A percentile compares a stretch with the other conserved stretches of the same genome.
phyloP scores from a whole-genome alignment of 2,329 filamentous ascomycete genomes.

The Fusarium decemcellulare region DNA sequence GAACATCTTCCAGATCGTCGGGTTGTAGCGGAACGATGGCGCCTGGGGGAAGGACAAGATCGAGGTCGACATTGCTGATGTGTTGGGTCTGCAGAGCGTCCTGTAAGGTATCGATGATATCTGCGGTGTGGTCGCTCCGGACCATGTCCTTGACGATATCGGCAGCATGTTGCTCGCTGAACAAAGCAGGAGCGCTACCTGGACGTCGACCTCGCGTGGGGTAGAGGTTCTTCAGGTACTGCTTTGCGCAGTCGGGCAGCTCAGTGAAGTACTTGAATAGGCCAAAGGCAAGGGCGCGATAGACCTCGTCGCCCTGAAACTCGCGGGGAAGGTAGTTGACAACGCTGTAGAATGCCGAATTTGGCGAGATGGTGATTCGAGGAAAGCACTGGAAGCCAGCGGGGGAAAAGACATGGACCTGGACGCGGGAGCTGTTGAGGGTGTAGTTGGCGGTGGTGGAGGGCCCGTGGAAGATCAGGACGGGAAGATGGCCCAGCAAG shows the following conservation, averaged over 20 bases:
- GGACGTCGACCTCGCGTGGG: slow-evolving; percentile 70
- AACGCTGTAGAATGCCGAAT: slow-evolving; percentile 90
- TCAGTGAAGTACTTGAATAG: slow-evolving; percentile 96
- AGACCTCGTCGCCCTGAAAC: slow-evolving; percentile 95
- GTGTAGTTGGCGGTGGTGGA: slow-evolving; percentile 91
- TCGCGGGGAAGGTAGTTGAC: slow-evolving; percentile 93
- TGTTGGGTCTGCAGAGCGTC: slow-evolving; percentile 85
- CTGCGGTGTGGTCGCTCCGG: slow-evolving; percentile 81
- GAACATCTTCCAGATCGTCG: slow-evolving; percentile 71
- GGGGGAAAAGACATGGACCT: slow-evolving; percentile 91
- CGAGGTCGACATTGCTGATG: slow-evolving; percentile 87
- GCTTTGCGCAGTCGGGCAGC: slow-evolving; percentile 82
- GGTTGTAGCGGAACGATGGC: slow-evolving; percentile 77
- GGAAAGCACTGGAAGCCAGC: slow-evolving; percentile 92
- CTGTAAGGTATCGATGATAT: slow-evolving; percentile 81
- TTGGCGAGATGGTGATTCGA: slow-evolving; percentile 92
- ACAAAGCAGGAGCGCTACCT: slow-evolving; percentile 77
- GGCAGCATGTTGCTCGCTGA: slow-evolving; percentile 93
- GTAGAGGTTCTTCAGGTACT: slow-evolving; percentile 73
- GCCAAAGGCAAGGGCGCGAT: slow-evolving; percentile 90
- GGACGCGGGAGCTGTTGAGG: slow-evolving; percentile 91
- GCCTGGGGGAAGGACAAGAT: slow-evolving; percentile 86
- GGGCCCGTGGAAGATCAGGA: slow-evolving; percentile 93
- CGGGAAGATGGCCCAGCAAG: slow-evolving; percentile 82
- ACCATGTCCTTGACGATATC: slow-evolving; percentile 89